Percentiles rank a stretch among this genome's conserved stretches.
Evolutionary conservation across 140 eudicot genomes (phyloP).

Genomic region (Senecio squalidus): DNA sequence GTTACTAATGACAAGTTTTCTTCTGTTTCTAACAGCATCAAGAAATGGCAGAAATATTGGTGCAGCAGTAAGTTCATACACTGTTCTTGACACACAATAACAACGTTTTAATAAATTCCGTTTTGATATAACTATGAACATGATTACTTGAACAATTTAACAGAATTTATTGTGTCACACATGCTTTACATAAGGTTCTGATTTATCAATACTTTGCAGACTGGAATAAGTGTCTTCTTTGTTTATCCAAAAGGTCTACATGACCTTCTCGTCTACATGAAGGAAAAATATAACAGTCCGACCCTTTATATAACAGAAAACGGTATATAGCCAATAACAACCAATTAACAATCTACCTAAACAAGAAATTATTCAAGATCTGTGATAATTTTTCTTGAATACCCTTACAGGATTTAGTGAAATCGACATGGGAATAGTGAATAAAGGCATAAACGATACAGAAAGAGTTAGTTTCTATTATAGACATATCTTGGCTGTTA

Average conservation of each 20-base stretch:
- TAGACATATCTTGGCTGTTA: constrained; percentile 18
- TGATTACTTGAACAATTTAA: background rate
- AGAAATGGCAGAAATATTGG: constrained; percentile 18
- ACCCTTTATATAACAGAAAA: constrained; percentile 35
- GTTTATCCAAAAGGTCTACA: constrained; percentile 42
- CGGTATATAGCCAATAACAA: constrained; percentile 12
- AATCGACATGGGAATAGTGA: background rate
- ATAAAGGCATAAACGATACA: constrained; percentile 10
- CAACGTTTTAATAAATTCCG: no score
- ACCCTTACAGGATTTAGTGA: constrained; percentile 3
- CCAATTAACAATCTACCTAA: background rate
- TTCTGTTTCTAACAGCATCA: background rate
- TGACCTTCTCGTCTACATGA: constrained; percentile 37
- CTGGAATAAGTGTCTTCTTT: constrained; percentile 17
- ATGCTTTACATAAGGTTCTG: background rate
- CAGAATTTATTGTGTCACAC: background rate
- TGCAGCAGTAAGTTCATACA: background rate
- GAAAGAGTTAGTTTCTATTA: constrained; percentile 19
- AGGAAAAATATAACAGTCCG: constrained; percentile 37
- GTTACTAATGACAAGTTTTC: no score
- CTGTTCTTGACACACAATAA: background rate
- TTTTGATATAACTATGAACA: no score
- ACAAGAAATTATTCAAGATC: background rate
- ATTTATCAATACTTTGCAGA: constrained; percentile 17
- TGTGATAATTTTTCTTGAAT: background rate